A percentile compares a stretch with the other conserved stretches of the same genome.
Evolutionary conservation across 306 rosid genomes (phyloP).

Genomic region (Cucumis melo): DNA sequence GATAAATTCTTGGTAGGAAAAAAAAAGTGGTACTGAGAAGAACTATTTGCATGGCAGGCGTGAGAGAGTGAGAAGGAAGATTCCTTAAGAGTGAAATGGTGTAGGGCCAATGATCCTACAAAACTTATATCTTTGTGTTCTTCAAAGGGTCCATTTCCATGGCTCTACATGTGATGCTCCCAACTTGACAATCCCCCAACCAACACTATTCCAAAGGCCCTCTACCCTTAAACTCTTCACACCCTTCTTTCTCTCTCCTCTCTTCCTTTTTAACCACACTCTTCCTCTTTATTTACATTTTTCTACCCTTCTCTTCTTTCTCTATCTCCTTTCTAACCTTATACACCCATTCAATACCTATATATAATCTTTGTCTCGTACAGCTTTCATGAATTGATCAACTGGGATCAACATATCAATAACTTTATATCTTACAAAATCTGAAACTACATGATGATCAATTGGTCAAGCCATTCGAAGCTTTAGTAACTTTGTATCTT

Average conservation of each 20-base stretch:
- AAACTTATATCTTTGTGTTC: not conserved
- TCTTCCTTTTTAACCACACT: not conserved
- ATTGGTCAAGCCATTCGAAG: not conserved
- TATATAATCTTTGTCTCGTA: not conserved
- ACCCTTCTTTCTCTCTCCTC: not conserved
- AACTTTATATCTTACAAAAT: not conserved
- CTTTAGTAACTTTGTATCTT: not conserved
- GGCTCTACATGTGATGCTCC: constrained; percentile 5
- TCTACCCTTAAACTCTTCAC: not conserved
- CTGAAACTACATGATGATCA: not conserved
- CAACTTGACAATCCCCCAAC: not conserved
- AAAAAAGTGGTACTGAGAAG: not conserved
- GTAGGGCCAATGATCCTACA: constrained; percentile 4
- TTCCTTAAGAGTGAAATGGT: not conserved
- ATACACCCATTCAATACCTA: not conserved
- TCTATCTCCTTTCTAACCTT: not conserved
- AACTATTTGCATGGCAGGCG: constrained; percentile 2
- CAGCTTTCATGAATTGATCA: no score
- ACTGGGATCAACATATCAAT: not conserved
- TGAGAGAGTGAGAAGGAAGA: not conserved
- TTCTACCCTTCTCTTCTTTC: not conserved
- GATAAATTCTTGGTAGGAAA: not conserved
- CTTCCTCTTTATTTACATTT: not conserved
- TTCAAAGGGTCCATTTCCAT: not conserved
- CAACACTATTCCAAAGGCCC: not conserved